phyloP scores from a whole-genome alignment of 2,329 filamentous ascomycete genomes.

The Hymenotorrendiella dingleyae region DNA sequence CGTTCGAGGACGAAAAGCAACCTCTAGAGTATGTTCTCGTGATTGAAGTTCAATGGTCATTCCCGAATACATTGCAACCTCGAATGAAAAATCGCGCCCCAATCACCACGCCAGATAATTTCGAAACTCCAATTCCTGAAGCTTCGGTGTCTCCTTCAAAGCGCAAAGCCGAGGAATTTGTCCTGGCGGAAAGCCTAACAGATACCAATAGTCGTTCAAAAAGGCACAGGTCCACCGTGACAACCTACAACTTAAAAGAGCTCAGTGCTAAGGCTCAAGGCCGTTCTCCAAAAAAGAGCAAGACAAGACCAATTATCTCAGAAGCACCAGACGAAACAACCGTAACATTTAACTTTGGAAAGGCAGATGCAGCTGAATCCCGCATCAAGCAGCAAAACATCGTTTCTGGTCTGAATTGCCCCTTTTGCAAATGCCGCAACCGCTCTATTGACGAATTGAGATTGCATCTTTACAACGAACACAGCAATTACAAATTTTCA shows the following conservation, averaged over 20 bases:
- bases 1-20: slow-evolving; percentile 5
- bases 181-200: slow-evolving; percentile 13
- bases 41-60: slow-evolving; percentile 18
- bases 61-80: slow-evolving; percentile 11
- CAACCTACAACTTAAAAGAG: slow-evolving; percentile 53
- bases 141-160: slow-evolving; percentile 6
- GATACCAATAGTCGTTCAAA: slow-evolving; percentile 16
- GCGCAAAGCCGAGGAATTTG: slow-evolving; percentile 4
- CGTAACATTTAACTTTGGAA: slow-evolving; percentile 23
- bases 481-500: slow-evolving; percentile 22
- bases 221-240: slow-evolving; percentile 17
- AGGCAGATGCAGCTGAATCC: slow-evolving; percentile 16
- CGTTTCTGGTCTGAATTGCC: slow-evolving; percentile 21
- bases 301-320: slow-evolving; percentile 10
- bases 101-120: slow-evolving; percentile 21
- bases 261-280: slow-evolving; percentile 53
- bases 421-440: slow-evolving; percentile 19
- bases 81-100: not conserved
- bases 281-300: slow-evolving; percentile 36
- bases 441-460: slow-evolving; percentile 17
- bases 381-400: slow-evolving; percentile 18
- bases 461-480: slow-evolving; percentile 22
- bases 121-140: not conserved
- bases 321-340: slow-evolving; percentile 18
- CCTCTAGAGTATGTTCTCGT: slow-evolving; percentile 13